Base-by-base conservation (phyloP, 345 rosid genomes). In the Rhodamnia rubescens region DNA sequence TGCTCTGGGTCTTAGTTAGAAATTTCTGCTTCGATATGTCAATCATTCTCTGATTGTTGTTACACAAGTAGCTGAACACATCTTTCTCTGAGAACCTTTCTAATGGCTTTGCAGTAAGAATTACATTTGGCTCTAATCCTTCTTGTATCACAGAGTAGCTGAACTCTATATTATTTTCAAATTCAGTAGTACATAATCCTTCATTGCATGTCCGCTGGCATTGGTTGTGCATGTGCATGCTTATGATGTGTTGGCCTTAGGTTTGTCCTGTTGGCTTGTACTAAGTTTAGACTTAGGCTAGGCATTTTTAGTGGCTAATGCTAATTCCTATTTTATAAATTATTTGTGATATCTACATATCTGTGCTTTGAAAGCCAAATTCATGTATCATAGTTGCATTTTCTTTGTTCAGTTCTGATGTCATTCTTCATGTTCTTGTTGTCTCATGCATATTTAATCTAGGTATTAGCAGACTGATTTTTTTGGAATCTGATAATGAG, bases 401-500 rank as follows among this genome's bases (percentile, higher is more conserved):
- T 81, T 26, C 56, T 50, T 82, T 82, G 32, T 54, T 53, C 42
- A 44, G 42, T 24, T 82, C 83, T 47, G 57, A 51, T 50, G 14
- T 20, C 59, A 51, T 82, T 54, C 24, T 16, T 54, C 56, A 27
- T 27, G 57, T 18, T 16, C 59, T 51, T 3, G 3, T 29, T 82
- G 59, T 82, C 11, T 82, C 55, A 6, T 81, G 42, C 58, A 0
- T 36, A 53, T 82, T 18, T 82, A 82, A 15, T 88, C n/a, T 85
- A 94, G 98, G 91, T 52, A 90, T 83, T 58, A 90, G 85, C 88
- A 81, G 93, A 74, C 82, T 92, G 83, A 88, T 95, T 83, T 90
- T 93, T 87, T 89, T 97, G 89, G 98, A 94, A 86, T 93, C 95
- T 82, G 98, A 95, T 51, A 86, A 88, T 61, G 98, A 92, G 80